Base-by-base conservation (phyloP, 1,139 yeast species). In the Yamadazyma triangularis region DNA sequence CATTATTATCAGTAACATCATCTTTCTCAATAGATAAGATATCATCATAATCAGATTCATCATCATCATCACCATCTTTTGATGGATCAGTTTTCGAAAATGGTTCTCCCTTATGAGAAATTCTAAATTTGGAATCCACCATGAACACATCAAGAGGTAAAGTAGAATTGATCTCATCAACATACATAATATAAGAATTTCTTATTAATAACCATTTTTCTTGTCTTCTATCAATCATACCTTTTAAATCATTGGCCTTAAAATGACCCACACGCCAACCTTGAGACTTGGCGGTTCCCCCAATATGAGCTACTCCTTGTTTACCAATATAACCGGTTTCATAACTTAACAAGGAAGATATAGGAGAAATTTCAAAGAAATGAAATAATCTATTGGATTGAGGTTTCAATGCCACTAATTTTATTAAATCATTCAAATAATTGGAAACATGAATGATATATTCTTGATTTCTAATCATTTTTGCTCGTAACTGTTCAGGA, bases 211-310 rank as follows among this genome's bases (percentile, higher is more conserved):
- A 77, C 99, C 99, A 93, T 52, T 91, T 91, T 31, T 81, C 83
- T 1, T 91, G 80, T 44, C 94, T 89, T 55, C 98, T 78, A 44
- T 79, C 80, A 33, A 87, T 81, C 95, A 88, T 87, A 20, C 82
- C 87, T 44, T 74, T 77, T 45, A 87, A 64, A 49, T 87, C 96
- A 41, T 78, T 77, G 8, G 87, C 79, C 40, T 74, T 78, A 58
- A 87, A 78, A 51, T 89, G 96, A 4, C 94, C 86, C 10, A 89
- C 96, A 48, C 95, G 70, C 98, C 98, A 91, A 2, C 97, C 97
- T 53, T 86, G 95, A 1, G 88, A 70, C 39, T 77, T 77, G 0
- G 97, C 91, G 1, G 88, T 76, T 1, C 96, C 82, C 13, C 89
- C 77, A 27, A 88, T 73, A 38, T 84, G 77, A 34, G 91, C 60